Base-by-base conservation (phyloP, 164 flowering plant genomes). In the Vitis rupestris region DNA sequence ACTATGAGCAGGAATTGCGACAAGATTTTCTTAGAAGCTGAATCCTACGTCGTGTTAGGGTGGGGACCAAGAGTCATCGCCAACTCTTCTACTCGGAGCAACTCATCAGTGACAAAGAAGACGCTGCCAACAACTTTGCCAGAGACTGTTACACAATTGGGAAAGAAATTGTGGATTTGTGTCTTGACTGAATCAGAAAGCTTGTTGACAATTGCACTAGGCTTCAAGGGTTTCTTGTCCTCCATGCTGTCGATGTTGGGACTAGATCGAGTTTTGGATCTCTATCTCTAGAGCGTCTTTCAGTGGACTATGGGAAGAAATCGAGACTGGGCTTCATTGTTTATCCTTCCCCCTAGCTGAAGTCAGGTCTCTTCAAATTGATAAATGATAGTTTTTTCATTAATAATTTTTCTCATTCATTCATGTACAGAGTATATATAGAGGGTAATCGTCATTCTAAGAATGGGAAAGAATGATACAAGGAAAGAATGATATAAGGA, bases 191-290 rank as follows among this genome's bases (percentile, higher is more conserved):
- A 48, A 84, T 87, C 56, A 71, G 91, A 61, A 87, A 87, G 83
- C 81, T 88, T 10, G 92, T 90, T 0, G 92, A 88, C 67, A 86
- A 85, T 75, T 88, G 93, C 65, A 86, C 93, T 14, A 90, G 90
- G 44, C 82, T 88, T 4, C 93, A 88, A 64, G 93, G 93, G 9
- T 88, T 88, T 70, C 69, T 88, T 67, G 92, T 88, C 2, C 86
- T 88, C 79, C 82, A 88, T 69, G 90, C 92, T 31, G 90, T 87
- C 29, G 90, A 88, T 50, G 92, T 90, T 23, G 92, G 92, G 11
- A 88, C 92, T 49, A 90, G 92, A 1, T 88, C 93, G 51, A 89
- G 93, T 4, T 82, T 88, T 31, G 93, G 93, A 0, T 86, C 93
- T 64, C 76, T 88, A 17, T 72, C 86, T 13, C 75, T 88, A 2